Evolutionary conservation across 257 asterid species (phyloP), one percentile per base, ranked within the genome.

Genomic region (Solanum verrucosum): DNA sequence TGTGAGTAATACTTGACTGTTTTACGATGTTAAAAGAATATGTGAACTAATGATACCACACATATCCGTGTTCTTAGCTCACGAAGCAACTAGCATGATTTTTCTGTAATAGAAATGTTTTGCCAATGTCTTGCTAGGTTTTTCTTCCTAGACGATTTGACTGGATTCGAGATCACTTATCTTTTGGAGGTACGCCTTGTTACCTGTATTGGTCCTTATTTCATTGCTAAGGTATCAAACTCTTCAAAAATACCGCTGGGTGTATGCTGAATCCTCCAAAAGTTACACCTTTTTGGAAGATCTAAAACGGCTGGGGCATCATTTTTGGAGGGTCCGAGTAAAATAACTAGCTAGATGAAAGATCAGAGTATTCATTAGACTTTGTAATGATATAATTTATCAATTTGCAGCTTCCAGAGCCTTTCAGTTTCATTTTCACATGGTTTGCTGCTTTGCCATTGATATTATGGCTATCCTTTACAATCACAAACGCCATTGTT

Each of bases 401-500:
- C 12, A 15, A 56, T 15, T 33, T 92, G 90, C 98, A 97, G 99
- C 98, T 97, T 90, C 96, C 99, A 3, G 99, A 97, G 94, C 99
- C 99, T 27, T 97, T 94, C 95, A 94, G 99, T 92, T 97, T 97
- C 95, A 89, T 97, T 86, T 97, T 97, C 96, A 94, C 98, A 2
- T 97, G 99, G 99, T 95, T 97, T 93, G 98, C 98, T 11, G 99
- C 98, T 85, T 77, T 97, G 85, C 99, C 99, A 11, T 34, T 94
- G 68, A 93, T 97, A 84, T 88, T 97, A 44, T 97, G 90, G 91
- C 49, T 97, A 87, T 94, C 99, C 12, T 96, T 89, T 95, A 87
- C 98, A 35, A 86, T 95, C 65, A 96, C 99, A 88, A 94, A 89
- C 52, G 1, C 89, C 83, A 93, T 97, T 16, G 86, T 97, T 86